Evolutionary conservation across 129 eudicot genomes (phyloP), one percentile per base, ranked within the genome.

Genomic region (Artemisia argyi): DNA sequence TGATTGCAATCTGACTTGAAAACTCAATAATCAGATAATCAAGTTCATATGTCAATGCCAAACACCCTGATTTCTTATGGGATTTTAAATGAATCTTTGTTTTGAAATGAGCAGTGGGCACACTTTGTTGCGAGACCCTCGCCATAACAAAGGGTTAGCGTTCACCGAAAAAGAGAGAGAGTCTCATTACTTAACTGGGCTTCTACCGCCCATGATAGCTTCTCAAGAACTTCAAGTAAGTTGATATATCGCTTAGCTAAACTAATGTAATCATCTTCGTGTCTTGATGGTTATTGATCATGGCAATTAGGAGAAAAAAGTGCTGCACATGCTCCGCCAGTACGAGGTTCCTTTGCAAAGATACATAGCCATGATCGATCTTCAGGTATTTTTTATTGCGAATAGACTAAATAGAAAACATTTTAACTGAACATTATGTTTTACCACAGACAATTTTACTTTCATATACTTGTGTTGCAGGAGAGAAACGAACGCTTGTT

Each of bases 311-410:
- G 98, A 82, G 90, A 89, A 84, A 79, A 84, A 74, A 39, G 14
- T 87, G 70, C 73, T 89, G 92, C 83, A 81, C 49, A 82, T 42
- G 44, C 83, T 89, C 6, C 96, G 97, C 10, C 88, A 87, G 66
- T 89, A 85, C 73, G 71, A 83, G 52, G 92, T 93, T 72, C 98
- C 98, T 4, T 73, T 93, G 84, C 98, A 93, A 8, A 84, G 76
- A 73, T 93, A 93, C 80, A 85, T 93, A 72, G 96, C 98, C 11
- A 80, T 93, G 96, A 87, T 87, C 80, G 98, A 89, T 75, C 92
- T 93, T 69, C 96, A 93, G 95, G 98, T 92, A 74, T 44, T 42
- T 5, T 17, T 20, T 42, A 35, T 47, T 54, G 5, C 1, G 57
- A 3, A 52, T 51, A 51, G 6, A 11, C 56, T 51, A 52, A 12